These are phyloP conservation scores for Castanopsis chinensis DNA, from an alignment of 306 rosid genomes.

Conservation along the genomic window DNA sequence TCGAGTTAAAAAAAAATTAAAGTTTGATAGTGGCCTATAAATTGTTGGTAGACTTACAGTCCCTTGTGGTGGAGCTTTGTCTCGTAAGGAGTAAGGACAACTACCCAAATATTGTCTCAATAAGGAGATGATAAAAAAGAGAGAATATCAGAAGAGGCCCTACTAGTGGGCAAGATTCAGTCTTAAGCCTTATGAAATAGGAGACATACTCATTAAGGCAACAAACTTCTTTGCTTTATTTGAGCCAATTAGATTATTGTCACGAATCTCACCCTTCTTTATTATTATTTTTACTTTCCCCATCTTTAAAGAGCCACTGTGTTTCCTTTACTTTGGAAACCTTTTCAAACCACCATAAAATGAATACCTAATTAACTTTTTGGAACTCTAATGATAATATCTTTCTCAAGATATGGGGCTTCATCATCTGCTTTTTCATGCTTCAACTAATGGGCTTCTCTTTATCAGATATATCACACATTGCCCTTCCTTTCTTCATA, in stretches of 20 bases:
- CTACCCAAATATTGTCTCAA: constrained; percentile 20
- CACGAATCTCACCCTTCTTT: constrained; percentile 21
- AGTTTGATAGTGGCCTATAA: background rate
- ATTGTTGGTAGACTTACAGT: background rate
- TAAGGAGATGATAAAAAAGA: constrained; percentile 14
- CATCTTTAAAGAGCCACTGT: constrained; percentile 42
- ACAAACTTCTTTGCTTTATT: constrained; percentile 39
- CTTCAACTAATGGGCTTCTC: constrained; percentile 25
- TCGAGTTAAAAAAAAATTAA: background rate
- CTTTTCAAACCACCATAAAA: constrained; percentile 46
- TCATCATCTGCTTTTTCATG: constrained; percentile 19
- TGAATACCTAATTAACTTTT: constrained; percentile 48
- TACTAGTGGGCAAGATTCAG: constrained; percentile 31
- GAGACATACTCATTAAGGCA: constrained; percentile 43
- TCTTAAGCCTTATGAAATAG: constrained; percentile 33
- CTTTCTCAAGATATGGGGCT: constrained; percentile 46
- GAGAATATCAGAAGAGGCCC: constrained; percentile 40
- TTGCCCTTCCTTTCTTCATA: constrained; percentile 23
- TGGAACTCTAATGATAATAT: constrained; percentile 40
- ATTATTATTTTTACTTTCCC: constrained; percentile 29
- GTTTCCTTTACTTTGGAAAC: constrained; percentile 51
- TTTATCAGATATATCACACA: constrained; percentile 23
- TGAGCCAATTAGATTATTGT: constrained; percentile 31
- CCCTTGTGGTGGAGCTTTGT: constrained; percentile 21
- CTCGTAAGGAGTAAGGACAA: constrained; percentile 21